Percentiles rank a stretch among this genome's conserved stretches.
These are phyloP conservation scores for Globisporangium splendens DNA, from an alignment of 352 stramenopile genomes.

Conservation along the genomic window DNA sequence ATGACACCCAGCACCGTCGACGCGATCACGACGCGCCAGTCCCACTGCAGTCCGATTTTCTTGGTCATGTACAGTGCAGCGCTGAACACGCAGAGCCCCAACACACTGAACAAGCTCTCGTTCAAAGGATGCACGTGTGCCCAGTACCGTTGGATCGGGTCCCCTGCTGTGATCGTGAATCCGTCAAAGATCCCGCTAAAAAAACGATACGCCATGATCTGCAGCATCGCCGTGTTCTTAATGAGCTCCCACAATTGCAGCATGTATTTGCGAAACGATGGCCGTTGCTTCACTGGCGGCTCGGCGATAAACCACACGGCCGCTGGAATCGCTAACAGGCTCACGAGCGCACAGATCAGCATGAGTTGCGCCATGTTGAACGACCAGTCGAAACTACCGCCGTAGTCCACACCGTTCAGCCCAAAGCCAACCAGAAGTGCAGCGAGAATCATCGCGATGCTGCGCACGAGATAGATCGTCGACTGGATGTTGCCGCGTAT, in stretches of 20 bases:
- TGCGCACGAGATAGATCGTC: slow-evolving; percentile 36
- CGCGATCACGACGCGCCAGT: slow-evolving; percentile 29
- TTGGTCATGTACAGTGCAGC: slow-evolving; percentile 20
- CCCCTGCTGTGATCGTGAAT: slow-evolving; percentile 24
- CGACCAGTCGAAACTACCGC: slow-evolving; percentile 31
- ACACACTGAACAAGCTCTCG: slow-evolving; percentile 30
- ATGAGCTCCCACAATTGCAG: slow-evolving; percentile 20
- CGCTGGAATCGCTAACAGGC: slow-evolving; percentile 17
- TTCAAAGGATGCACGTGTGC: slow-evolving; percentile 32
- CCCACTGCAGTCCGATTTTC: slow-evolving; percentile 34
- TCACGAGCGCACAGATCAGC: slow-evolving; percentile 18
- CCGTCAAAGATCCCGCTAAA: slow-evolving; percentile 35
- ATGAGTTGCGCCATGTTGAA: slow-evolving; percentile 24
- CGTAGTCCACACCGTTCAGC: slow-evolving; percentile 31
- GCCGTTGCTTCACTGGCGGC: not conserved
- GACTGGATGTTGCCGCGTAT: slow-evolving; percentile 34
- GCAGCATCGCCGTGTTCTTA: slow-evolving; percentile 33
- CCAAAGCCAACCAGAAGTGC: slow-evolving; percentile 31
- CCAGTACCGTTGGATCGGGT: slow-evolving; percentile 33
- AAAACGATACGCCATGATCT: slow-evolving; percentile 42
- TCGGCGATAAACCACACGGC: slow-evolving; percentile 22
- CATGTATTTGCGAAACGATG: slow-evolving; percentile 20
- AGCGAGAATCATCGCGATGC: slow-evolving; percentile 30
- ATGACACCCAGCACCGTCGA: slow-evolving; percentile 23
- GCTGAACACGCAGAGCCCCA: slow-evolving; percentile 26